A percentile compares a stretch with the other conserved stretches of the same genome.
These are phyloP conservation scores for Boletus bicolor DNA, from an alignment of 768 basidiomycete genomes.

Conservation along the genomic window DNA sequence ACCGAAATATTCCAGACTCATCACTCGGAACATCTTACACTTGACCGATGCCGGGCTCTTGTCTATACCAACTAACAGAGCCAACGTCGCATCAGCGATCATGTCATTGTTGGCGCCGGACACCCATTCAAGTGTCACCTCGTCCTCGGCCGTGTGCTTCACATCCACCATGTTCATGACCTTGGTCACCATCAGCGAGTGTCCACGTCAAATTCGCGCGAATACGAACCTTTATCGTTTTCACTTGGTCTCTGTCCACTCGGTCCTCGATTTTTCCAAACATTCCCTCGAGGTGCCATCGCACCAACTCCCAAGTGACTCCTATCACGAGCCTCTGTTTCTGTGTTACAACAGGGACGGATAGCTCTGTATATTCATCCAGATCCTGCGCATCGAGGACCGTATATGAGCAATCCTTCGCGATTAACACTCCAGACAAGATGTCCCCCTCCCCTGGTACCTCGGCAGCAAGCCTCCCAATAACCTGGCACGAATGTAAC, in stretches of 20 bases:
- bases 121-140: slow-evolving; percentile 88
- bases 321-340: slow-evolving; percentile 76
- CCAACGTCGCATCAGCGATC: slow-evolving; percentile 93
- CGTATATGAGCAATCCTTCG: slow-evolving; percentile 93
- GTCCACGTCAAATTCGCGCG: not conserved
- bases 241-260: slow-evolving; percentile 55
- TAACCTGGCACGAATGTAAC: slow-evolving; percentile 52
- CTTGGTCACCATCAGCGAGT: slow-evolving; percentile 37
- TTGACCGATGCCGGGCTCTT: slow-evolving; percentile 94
- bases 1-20: not conserved
- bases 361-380: slow-evolving; percentile 82
- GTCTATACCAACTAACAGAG: slow-evolving; percentile 85
- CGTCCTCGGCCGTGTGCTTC: slow-evolving; percentile 68
- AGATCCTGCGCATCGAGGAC: slow-evolving; percentile 88
- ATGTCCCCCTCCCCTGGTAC: slow-evolving; percentile 65
- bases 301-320: slow-evolving; percentile 87
- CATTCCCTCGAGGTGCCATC: slow-evolving; percentile 97
- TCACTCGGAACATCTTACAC: slow-evolving; percentile 30
- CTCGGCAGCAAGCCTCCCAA: slow-evolving; percentile 80
- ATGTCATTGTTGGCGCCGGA: slow-evolving; percentile 93
- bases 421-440: slow-evolving; percentile 81
- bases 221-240: slow-evolving; percentile 60
- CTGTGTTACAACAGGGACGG: slow-evolving; percentile 80
- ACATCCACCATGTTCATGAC: slow-evolving; percentile 88
- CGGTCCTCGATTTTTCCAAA: slow-evolving; percentile 77